Percentiles rank a stretch among this genome's conserved stretches.
Evolutionary conservation across 352 stramenopile genomes (phyloP).

Genomic region (Saprolegnia parasitica): DNA sequence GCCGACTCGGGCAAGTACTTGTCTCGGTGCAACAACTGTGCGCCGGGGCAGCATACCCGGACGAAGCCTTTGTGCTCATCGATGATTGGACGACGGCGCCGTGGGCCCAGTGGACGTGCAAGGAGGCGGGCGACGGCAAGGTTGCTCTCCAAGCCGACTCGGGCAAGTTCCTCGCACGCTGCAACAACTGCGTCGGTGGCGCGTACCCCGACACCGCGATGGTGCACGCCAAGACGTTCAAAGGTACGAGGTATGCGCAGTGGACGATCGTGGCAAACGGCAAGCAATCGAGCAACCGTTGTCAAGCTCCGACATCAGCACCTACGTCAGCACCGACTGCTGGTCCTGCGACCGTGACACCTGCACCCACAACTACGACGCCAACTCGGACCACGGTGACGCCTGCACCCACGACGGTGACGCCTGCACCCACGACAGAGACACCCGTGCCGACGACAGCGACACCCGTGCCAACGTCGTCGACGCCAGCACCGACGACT

Average conservation of each 20-base stretch:
- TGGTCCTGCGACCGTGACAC: no score
- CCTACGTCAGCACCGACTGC: no score
- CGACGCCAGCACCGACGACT: neutral
- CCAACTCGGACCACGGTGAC: neutral
- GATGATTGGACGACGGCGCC: slow-evolving; percentile 6
- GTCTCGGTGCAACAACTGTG: slow-evolving; percentile 18
- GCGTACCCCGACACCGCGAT: slow-evolving; percentile 14
- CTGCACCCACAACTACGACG: neutral
- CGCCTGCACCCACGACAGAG: neutral
- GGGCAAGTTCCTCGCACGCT: slow-evolving; percentile 13
- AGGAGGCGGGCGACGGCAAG: slow-evolving; percentile 17
- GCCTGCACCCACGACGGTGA: neutral
- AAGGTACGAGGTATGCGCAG: neutral
- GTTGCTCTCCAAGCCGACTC: slow-evolving; percentile 18
- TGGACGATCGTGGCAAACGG: neutral
- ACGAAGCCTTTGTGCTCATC: slow-evolving; percentile 21
- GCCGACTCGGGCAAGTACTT: slow-evolving; percentile 23
- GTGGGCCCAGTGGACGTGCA: slow-evolving; percentile 20
- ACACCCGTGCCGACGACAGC: neutral
- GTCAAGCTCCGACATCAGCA: no score
- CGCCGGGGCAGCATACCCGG: slow-evolving; percentile 9
- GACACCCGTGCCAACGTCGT: neutral
- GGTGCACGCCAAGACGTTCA: neutral
- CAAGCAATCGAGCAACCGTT: no score
- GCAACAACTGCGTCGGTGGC: slow-evolving; percentile 18